Evolutionary conservation across 2,329 filamentous ascomycete species (phyloP).

Genomic region (Colletotrichum musae): DNA sequence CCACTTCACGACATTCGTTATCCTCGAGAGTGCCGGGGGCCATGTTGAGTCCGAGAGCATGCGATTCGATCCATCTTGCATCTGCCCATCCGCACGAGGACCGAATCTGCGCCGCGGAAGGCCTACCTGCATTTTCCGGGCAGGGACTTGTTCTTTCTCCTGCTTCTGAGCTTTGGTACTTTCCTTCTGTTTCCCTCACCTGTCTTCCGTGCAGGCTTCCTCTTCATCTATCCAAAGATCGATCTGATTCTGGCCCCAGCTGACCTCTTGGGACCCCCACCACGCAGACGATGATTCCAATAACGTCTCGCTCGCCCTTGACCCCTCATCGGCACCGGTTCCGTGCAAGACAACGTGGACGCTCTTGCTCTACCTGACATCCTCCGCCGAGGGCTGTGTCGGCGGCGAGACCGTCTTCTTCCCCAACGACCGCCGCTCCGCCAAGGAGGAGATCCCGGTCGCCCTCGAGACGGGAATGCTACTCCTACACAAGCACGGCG

Average conservation of each 20-base stretch:
- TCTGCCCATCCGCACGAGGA: conserved; percentile 13
- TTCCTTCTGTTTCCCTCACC: conserved; percentile 27
- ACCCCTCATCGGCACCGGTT: conserved; percentile 51
- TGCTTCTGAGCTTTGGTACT: conserved; percentile 6
- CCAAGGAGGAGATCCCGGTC: conserved; percentile 78
- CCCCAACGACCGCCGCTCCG: conserved; percentile 72
- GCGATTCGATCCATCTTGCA: conserved; percentile 29
- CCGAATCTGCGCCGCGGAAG: conserved; percentile 2
- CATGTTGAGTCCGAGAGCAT: conserved; percentile 22
- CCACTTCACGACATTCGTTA: conserved; percentile 15
- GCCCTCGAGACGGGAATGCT: conserved; percentile 87
- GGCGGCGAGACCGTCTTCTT: conserved; percentile 96
- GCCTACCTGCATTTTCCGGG: not conserved
- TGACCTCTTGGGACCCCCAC: conserved; percentile 30
- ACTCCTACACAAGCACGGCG: conserved; percentile 88
- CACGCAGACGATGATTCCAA: conserved; percentile 88
- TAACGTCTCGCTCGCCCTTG: conserved; percentile 60
- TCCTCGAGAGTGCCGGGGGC: conserved; percentile 16
- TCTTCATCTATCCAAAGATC: conserved; percentile 21
- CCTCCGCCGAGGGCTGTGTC: conserved; percentile 71
- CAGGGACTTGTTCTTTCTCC: not conserved
- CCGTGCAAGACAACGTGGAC: conserved; percentile 88
- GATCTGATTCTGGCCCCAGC: conserved; percentile 14
- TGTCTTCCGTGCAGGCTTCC: conserved; percentile 36
- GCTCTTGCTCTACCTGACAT: conserved; percentile 86